A percentile compares a stretch with the other conserved stretches of the same genome.
Conservation (phyloP, 371 early-diverging fungal species). For the Nematocida minor region DNA sequence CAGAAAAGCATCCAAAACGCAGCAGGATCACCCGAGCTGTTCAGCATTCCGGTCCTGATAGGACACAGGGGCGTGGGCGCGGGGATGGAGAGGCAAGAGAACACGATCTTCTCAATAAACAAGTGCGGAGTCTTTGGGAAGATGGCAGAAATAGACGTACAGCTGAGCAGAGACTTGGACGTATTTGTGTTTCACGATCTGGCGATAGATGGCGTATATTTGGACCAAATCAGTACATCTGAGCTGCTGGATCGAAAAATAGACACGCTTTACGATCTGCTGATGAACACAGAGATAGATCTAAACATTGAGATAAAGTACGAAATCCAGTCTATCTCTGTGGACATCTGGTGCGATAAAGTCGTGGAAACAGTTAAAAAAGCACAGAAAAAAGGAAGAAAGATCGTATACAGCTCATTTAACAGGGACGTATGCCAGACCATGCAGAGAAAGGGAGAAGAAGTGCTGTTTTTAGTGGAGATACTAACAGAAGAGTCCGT, state of each 20-base stretch:
- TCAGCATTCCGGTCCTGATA: constrained; percentile 13
- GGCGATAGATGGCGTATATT: not conserved
- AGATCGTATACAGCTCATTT: constrained; percentile 41
- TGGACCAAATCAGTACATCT: not conserved
- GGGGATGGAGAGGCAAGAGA: not conserved
- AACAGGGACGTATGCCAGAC: not conserved
- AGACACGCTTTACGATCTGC: not conserved
- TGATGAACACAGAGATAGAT: not conserved
- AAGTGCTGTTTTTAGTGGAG: constrained; percentile 11
- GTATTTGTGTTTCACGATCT: constrained; percentile 23
- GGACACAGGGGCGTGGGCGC: constrained; percentile 29
- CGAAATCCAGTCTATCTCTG: not conserved
- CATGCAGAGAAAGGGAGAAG: not conserved
- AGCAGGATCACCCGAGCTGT: too few relatives aligned
- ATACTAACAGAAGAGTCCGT: constrained; percentile 8
- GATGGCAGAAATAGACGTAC: constrained; percentile 50
- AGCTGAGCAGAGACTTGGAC: constrained; percentile 11
- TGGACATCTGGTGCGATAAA: not conserved
- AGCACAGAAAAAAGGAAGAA: not conserved
- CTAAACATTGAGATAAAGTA: constrained; percentile 44
- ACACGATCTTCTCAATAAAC: not conserved
- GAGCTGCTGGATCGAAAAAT: not conserved
- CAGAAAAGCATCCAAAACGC: not conserved
- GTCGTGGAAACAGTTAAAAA: not conserved
- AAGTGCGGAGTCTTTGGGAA: not conserved